Evolutionary conservation across 345 rosid species (phyloP), one percentile per base, ranked within the genome.

Genomic region (Leavenworthia alabamica): DNA sequence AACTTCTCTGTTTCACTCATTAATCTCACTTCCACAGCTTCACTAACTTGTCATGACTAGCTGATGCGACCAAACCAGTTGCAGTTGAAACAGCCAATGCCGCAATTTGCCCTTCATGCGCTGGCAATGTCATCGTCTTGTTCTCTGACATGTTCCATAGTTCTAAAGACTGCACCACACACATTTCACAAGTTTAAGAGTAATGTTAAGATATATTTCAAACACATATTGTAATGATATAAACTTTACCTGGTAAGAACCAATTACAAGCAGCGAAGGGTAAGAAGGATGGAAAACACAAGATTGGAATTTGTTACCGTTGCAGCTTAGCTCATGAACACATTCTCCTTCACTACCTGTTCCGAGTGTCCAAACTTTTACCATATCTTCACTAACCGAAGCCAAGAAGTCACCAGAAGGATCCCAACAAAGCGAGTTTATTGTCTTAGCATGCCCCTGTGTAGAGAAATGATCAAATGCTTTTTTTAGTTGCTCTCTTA

Each of bases 361-460:
- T 39, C 95, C 89, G 11, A 89, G 72, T 8, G 88, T 65, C 99
- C 99, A 93, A 22, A 93, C 96, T 77, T 88, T 78, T 16, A 90
- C 99, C 43, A 82, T 82, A 64, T 93, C 92, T 81, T 90, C 99
- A 51, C 97, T 93, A 8, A 84, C 97, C 7, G 99, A 77, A 56
- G 99, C 97, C 45, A 93, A 64, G 56, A 73, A 77, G 54, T 93
- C 96, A 8, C 99, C 99, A 1, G 83, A 68, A 13, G 96, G 82
- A 74, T 93, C 87, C 97, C 99, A 93, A 75, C 96, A 87, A 12
- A 93, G 84, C 1, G 90, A 93, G 62, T 74, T 83, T 68, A 93
- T 83, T 16, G 73, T 67, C 66, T 84, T 93, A n/a, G 78, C 73
- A 61, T 90, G 95, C 39, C 96, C 96, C 99, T 87, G 68, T 26